Percentiles rank a stretch among this genome's conserved stretches.
phyloP scores from a whole-genome alignment of 2,329 filamentous ascomycete species.

The Pestalotiopsis sp. region DNA sequence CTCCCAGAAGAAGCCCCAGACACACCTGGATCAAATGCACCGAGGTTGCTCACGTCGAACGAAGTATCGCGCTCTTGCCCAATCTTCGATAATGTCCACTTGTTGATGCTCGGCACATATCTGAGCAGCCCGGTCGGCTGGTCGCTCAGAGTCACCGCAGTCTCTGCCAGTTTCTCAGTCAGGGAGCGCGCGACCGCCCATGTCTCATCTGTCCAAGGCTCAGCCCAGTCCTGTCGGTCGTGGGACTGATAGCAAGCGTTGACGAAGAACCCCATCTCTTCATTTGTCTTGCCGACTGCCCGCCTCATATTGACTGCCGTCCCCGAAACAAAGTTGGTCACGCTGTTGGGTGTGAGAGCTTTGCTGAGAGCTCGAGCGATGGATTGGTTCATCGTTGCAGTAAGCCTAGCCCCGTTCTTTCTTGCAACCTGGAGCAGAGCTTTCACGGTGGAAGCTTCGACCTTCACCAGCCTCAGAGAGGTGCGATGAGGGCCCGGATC shows the following conservation, averaged over 20 bases:
- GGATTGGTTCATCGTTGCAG: background rate
- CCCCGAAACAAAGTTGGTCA: background rate
- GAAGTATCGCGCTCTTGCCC: constrained; percentile 5
- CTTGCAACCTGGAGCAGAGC: background rate
- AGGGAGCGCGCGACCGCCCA: constrained; percentile 2
- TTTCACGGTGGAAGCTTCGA: background rate
- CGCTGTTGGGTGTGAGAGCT: background rate
- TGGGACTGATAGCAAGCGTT: background rate
- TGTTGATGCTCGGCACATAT: constrained; percentile 3
- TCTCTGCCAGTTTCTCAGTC: constrained; percentile 4
- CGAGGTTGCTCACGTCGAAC: constrained; percentile 3
- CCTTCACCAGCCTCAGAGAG: background rate
- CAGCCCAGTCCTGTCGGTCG: background rate
- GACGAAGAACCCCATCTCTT: constrained; percentile 9
- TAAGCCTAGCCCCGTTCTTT: background rate
- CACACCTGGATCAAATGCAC: background rate
- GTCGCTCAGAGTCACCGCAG: constrained; percentile 3
- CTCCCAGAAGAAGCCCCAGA: background rate
- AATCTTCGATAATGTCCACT: background rate
- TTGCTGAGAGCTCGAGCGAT: constrained; percentile 2
- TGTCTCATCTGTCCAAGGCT: background rate
- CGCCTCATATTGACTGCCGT: constrained; percentile 9
- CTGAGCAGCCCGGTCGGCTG: constrained; percentile 1
- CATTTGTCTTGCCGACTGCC: background rate
- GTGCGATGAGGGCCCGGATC: background rate